phyloP scores from a whole-genome alignment of 345 rosid genomes.

The Cardamine chenopodiifolia region DNA sequence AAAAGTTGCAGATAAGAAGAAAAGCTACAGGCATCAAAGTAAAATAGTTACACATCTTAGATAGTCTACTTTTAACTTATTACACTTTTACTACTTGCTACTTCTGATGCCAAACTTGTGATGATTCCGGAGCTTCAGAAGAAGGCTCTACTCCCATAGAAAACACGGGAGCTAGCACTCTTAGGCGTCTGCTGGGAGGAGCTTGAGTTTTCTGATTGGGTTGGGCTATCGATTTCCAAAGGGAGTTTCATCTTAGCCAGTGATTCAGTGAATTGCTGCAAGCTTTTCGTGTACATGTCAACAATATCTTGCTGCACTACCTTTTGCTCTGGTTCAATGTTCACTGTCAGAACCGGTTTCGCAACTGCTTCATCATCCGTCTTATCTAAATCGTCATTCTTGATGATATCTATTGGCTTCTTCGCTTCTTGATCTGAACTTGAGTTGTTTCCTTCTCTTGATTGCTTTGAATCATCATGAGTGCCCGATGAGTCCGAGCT shows the following conservation, averaged over 20 bases:
- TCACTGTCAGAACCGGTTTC: slow-evolving; percentile 59
- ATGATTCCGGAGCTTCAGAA: slow-evolving; percentile 50
- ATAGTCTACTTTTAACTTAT: slow-evolving; percentile 37
- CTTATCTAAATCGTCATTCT: slow-evolving; percentile 33
- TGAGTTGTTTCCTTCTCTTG: slow-evolving; percentile 45
- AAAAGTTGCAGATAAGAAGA: slow-evolving; percentile 27
- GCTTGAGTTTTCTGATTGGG: slow-evolving; percentile 83
- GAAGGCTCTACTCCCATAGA: slow-evolving; percentile 96
- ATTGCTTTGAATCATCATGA: slow-evolving; percentile 53
- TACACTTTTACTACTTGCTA: slow-evolving; percentile 34
- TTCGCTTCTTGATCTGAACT: slow-evolving; percentile 46
- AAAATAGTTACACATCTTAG: slow-evolving; percentile 31
- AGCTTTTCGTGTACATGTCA: slow-evolving; percentile 96
- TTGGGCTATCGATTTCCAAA: slow-evolving; percentile 66
- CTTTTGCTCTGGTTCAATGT: slow-evolving; percentile 70
- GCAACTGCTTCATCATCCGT: slow-evolving; percentile 43
- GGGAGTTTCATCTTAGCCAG: slow-evolving; percentile 99
- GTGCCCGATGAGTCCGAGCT: slow-evolving; percentile 39
- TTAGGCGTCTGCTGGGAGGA: slow-evolving; percentile 75
- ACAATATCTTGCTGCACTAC: slow-evolving; percentile 92
- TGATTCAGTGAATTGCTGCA: slow-evolving; percentile 98
- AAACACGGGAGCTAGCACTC: slow-evolving; percentile 76
- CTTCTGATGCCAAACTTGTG: slow-evolving; percentile 40
- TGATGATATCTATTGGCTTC: slow-evolving; percentile 18
- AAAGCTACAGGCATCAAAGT: slow-evolving; percentile 29